Percentiles rank a stretch among this genome's conserved stretches.
Conservation (phyloP, 1,284 basidiomycete species). For the Apiotrichum porosum region DNA sequence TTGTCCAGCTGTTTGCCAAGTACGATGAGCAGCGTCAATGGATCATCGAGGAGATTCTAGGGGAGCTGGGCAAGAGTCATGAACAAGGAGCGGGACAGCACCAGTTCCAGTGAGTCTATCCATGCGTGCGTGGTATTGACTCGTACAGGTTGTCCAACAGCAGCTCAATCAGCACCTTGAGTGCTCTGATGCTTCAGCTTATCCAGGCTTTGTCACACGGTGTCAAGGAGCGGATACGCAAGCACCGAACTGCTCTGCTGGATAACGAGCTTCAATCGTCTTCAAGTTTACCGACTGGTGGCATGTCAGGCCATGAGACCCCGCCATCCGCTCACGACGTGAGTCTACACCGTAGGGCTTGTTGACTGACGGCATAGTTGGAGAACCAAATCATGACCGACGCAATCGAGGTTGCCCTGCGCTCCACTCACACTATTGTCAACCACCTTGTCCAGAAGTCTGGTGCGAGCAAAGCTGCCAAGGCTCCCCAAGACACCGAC, state of each 20-base stretch:
- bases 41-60: slow-evolving; percentile 94
- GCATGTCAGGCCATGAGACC: too few species aligned
- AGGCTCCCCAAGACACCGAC: slow-evolving; percentile 82
- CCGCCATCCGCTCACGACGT: background rate
- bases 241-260: slow-evolving; percentile 55
- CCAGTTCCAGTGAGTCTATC: slow-evolving; percentile 68
- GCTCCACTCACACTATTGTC: slow-evolving; percentile 76
- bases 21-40: slow-evolving; percentile 84
- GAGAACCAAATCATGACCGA: slow-evolving; percentile 13
- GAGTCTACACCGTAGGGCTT: background rate
- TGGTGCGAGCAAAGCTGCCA: slow-evolving; percentile 64
- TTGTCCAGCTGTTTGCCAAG: slow-evolving; percentile 74
- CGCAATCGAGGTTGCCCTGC: slow-evolving; percentile 64
- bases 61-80: slow-evolving; percentile 79
- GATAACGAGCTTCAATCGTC: slow-evolving; percentile 58
- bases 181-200: slow-evolving; percentile 87
- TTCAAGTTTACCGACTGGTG: too few species aligned
- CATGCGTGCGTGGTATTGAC: background rate
- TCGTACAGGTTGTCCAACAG: slow-evolving; percentile 48
- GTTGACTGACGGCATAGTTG: background rate
- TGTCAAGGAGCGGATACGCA: slow-evolving; percentile 49
- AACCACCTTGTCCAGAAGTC: slow-evolving; percentile 75
- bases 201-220: slow-evolving; percentile 87
- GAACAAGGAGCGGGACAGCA: slow-evolving; percentile 82
- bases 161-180: slow-evolving; percentile 80